Conservation (phyloP, 75 land plant species). For the Chamaecyparis obtusa region DNA sequence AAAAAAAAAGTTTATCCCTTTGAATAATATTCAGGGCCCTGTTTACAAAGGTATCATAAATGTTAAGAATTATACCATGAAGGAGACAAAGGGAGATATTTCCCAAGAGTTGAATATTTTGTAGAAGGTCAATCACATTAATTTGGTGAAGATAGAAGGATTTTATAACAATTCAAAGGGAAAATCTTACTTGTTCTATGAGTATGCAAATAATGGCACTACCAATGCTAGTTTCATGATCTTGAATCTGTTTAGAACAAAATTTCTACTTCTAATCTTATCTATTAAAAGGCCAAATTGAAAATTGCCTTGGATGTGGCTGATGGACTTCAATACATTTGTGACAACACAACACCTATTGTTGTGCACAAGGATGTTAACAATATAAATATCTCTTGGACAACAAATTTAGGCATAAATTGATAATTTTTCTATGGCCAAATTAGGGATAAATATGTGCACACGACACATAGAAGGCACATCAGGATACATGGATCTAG, state of each 20-base stretch:
- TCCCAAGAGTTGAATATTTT: constrained; percentile 80
- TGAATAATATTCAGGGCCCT: constrained; percentile 56
- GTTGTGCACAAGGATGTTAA: too few species aligned
- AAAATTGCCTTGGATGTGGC: too few species aligned
- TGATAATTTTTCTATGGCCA: constrained; percentile 86
- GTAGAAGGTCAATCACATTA: constrained; percentile 54
- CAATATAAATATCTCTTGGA: too few species aligned
- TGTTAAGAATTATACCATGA: constrained; percentile 16
- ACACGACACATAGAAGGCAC: constrained; percentile 91
- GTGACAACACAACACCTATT: too few species aligned
- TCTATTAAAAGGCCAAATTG: too few species aligned
- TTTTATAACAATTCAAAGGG: constrained; percentile 36
- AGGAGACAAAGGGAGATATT: constrained; percentile 54
- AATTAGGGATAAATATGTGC: constrained; percentile 57
- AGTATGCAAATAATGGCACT: too few species aligned
- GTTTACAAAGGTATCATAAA: constrained; percentile 64
- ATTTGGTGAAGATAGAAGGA: constrained; percentile 47
- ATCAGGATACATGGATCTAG: constrained; percentile 84
- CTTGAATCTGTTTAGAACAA: too few species aligned
- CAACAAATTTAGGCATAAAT: constrained; percentile 66
- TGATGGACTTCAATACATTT: too few species aligned
- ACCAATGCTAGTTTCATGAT: too few species aligned
- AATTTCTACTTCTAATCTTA: too few species aligned
- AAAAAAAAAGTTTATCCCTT: constrained; percentile 53
- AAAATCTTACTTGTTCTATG: constrained; percentile 67